Percentiles rank a stretch among this genome's conserved stretches.
These are phyloP conservation scores for Diaporthe eres DNA, from an alignment of 2,329 filamentous ascomycete species.

Conservation along the genomic window DNA sequence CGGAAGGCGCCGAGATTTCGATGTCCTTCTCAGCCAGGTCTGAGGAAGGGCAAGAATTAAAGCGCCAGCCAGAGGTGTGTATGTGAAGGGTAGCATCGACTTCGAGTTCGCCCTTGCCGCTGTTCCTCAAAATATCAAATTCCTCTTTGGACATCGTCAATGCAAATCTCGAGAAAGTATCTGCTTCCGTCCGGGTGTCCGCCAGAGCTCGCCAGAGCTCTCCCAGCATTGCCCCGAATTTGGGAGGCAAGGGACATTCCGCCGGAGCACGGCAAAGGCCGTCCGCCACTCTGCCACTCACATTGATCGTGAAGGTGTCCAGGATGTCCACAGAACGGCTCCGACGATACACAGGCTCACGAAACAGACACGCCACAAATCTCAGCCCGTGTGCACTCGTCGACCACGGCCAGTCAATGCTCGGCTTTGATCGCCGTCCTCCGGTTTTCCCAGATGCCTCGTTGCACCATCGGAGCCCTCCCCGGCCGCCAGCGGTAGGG, in stretches of 20 bases:
- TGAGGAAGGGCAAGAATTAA: background rate
- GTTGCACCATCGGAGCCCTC: background rate
- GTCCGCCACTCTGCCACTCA: background rate
- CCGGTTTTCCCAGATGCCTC: background rate
- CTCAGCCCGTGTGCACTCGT: background rate
- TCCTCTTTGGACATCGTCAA: no score
- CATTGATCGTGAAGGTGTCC: background rate
- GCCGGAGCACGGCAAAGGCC: background rate
- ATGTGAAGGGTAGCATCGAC: background rate
- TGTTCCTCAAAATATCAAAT: background rate
- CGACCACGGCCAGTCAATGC: background rate
- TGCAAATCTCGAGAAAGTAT: background rate
- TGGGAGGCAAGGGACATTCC: no score
- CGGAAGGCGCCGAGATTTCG: constrained; percentile 19
- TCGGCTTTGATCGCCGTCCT: background rate
- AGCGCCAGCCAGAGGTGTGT: background rate
- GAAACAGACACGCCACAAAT: constrained; percentile 1
- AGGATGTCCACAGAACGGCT: constrained; percentile 13
- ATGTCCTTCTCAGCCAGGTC: background rate
- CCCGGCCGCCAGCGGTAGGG: background rate
- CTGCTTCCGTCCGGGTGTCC: background rate
- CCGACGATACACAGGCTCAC: constrained; percentile 15
- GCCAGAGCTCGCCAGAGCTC: background rate
- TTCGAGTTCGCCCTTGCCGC: background rate
- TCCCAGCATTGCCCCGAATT: background rate